Base-by-base conservation (phyloP, 2,329 filamentous ascomycete genomes). In the Colletotrichum sidae region DNA sequence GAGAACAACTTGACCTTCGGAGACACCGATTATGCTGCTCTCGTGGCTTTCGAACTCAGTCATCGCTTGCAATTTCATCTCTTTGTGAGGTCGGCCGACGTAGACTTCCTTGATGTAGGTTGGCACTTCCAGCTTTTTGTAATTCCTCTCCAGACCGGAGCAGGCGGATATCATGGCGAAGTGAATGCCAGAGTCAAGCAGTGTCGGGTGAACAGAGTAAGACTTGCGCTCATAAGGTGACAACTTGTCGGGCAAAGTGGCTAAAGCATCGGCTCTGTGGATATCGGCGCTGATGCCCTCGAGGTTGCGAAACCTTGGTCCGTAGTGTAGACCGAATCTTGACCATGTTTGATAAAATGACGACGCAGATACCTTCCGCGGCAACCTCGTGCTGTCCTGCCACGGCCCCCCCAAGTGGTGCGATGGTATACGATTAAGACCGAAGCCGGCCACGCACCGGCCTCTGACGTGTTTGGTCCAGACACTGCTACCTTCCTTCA, bases 181-280 rank as follows among this genome's bases (percentile, higher is more conserved):
- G 50, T 78, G 77, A 17, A 78, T 54, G 51, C 70, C 72, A 10
- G 70, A 67, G 58, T 81, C 79, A 17, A 81, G 72, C 51, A 74
- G 74, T 4, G 72, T 72, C 0, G 80, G 80, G 55, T 83, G 80
- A 15, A 81, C 68, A 13, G 74, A 69, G 50, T 80, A 60, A 1
- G 49, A 38, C 10, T 49, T 8, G 4, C 44, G 17, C 7, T 13
- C 39, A 12, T 52, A 41, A 1, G 8, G 13, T 7, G 53, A 44
- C 4, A 49, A 37, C 2, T n/a, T 13, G 3, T 38, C 8, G 25
- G 49, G n/a, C 7, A 66, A 39, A 15, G 47, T 57, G n/a, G 63
- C 63, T n/a, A 15, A 13, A 4, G 63, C 63, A 4, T 8, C 53
- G 6, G 42, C 2, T 12, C 59, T 50, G 6, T 15, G 45, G 11